Conservation (phyloP, 768 basidiomycete genomes). For the Cystobasidium ongulense region DNA sequence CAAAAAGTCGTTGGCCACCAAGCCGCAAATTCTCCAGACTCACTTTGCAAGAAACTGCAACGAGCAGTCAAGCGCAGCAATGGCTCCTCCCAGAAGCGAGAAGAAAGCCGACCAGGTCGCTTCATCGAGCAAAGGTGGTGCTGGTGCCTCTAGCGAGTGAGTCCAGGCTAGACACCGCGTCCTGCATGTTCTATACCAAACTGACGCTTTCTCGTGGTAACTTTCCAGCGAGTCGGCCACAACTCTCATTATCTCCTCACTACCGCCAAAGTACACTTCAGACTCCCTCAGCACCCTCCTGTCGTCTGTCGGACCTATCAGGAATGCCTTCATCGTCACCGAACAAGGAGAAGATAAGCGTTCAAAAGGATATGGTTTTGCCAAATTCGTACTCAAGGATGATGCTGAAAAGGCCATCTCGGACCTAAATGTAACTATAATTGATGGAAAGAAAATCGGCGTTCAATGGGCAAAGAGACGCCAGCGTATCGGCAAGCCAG, state of each 20-base stretch:
- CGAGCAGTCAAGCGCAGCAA: neutral
- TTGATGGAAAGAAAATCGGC: conserved; percentile 31
- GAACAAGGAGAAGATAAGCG: conserved; percentile 54
- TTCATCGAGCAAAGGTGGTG: neutral
- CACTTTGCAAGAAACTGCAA: neutral
- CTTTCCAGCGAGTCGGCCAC: conserved; percentile 42
- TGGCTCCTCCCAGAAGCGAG: neutral
- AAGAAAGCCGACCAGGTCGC: neutral
- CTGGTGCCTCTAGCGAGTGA: neutral
- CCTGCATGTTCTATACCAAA: neutral
- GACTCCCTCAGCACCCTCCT: conserved; percentile 84
- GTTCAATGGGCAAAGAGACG: conserved; percentile 37
- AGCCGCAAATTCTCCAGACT: conserved; percentile 4
- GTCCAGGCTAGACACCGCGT: neutral
- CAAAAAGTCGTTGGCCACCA: neutral
- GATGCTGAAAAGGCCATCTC: conserved; percentile 58
- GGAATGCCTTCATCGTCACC: conserved; percentile 84
- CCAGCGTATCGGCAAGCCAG: conserved; percentile 34
- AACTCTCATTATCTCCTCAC: conserved; percentile 85
- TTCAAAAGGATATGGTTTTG: conserved; percentile 94
- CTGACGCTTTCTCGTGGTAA: neutral
- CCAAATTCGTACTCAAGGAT: conserved; percentile 78
- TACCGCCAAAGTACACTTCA: conserved; percentile 83
- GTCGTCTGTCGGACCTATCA: conserved; percentile 89
- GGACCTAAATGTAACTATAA: conserved; percentile 34